phyloP scores from a whole-genome alignment of 306 rosid species.

The Pterocarpus macrocarpus region DNA sequence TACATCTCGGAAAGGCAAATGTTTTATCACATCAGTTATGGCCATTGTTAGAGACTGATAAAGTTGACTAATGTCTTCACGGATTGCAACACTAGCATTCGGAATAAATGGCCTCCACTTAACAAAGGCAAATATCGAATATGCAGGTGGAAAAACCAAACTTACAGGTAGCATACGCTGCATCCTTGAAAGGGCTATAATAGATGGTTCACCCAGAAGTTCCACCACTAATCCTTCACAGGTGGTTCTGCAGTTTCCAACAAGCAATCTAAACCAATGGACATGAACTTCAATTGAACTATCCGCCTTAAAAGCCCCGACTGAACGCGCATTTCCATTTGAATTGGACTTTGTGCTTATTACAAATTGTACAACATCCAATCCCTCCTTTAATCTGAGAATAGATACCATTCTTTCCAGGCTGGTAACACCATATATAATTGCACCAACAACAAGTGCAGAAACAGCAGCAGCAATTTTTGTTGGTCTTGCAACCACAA shows the following conservation, averaged over 20 bases:
- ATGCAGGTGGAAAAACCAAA: constrained; percentile 92
- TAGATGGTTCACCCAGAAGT: constrained; percentile 86
- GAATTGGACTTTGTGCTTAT: constrained; percentile 85
- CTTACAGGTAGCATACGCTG: constrained; percentile 87
- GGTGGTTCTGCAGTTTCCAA: constrained; percentile 88
- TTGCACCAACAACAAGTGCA: constrained; percentile 84
- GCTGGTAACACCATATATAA: constrained; percentile 84
- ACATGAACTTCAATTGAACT: constrained; percentile 75
- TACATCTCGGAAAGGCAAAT: constrained; percentile 89
- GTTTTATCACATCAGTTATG: constrained; percentile 78
- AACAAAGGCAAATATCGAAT: constrained; percentile 85
- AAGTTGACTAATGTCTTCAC: constrained; percentile 81
- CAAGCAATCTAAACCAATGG: constrained; percentile 96
- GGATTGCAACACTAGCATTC: constrained; percentile 64
- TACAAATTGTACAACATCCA: constrained; percentile 82
- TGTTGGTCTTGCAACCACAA: constrained; percentile 63
- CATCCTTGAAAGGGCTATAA: constrained; percentile 92
- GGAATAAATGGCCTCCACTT: constrained; percentile 77
- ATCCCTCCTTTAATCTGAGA: constrained; percentile 85
- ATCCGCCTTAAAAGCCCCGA: constrained; percentile 76
- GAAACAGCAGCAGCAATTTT: constrained; percentile 89
- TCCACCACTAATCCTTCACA: constrained; percentile 86
- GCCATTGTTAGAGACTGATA: constrained; percentile 77
- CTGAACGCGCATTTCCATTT: constrained; percentile 85
- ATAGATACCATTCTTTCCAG: constrained; percentile 93